A percentile compares a stretch with the other conserved stretches of the same genome.
phyloP scores from a whole-genome alignment of 345 rosid genomes.

The Aquilaria sinensis region DNA sequence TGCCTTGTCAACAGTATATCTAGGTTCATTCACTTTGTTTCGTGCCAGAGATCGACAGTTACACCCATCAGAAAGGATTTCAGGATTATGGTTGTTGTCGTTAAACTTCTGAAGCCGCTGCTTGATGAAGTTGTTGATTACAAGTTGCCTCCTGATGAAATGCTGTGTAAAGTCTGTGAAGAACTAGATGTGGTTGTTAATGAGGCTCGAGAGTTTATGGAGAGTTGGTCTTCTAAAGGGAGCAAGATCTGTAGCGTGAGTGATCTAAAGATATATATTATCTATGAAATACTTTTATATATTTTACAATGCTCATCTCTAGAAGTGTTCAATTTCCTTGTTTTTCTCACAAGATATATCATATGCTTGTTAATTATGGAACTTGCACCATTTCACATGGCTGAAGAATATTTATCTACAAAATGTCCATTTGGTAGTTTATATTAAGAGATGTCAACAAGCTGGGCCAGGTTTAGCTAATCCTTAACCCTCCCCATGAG shows the following conservation, averaged over 20 bases:
- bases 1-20: slow-evolving; percentile 79
- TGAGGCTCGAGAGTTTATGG: slow-evolving; percentile 72
- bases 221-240: slow-evolving; percentile 64
- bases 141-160: slow-evolving; percentile 41
- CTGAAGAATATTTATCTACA: too few species aligned
- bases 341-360: too few species aligned
- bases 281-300: too few species aligned
- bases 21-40: slow-evolving; percentile 78
- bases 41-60: slow-evolving; percentile 60
- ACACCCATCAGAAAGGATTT: slow-evolving; percentile 52
- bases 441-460: too few species aligned
- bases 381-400: too few species aligned
- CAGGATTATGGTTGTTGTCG: slow-evolving; percentile 40
- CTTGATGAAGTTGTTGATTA: slow-evolving; percentile 73
- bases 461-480: too few species aligned
- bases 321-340: too few species aligned
- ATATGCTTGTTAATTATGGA: too few species aligned
- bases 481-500: too few species aligned
- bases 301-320: too few species aligned
- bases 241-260: slow-evolving; percentile 82
- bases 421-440: too few species aligned
- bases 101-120: slow-evolving; percentile 69
- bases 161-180: slow-evolving; percentile 58
- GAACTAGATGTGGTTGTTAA: slow-evolving; percentile 65
- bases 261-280: not conserved